These are phyloP conservation scores for Diospyros lotus DNA, from an alignment of 148 eudicot species.

Conservation along the genomic window DNA sequence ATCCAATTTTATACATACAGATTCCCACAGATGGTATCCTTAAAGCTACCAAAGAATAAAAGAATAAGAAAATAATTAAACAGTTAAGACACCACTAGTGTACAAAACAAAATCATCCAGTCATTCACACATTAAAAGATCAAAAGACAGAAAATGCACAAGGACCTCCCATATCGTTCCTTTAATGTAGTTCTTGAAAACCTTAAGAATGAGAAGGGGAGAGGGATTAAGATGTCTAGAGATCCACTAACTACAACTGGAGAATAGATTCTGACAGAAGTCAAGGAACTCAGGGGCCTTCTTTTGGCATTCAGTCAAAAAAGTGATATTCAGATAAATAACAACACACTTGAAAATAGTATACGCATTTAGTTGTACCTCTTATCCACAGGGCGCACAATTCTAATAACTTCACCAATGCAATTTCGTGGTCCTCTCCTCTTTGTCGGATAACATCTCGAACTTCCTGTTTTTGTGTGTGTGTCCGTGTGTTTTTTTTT, in stretches of 20 bases:
- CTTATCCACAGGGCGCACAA: conserved; percentile 28
- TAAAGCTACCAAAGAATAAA: not conserved
- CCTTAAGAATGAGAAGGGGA: not conserved
- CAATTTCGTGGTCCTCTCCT: conserved; percentile 47
- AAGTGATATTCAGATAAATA: not conserved
- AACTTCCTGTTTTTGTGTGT: conserved; percentile 27
- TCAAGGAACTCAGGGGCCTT: not conserved
- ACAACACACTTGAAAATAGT: not conserved
- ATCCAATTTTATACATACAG: not conserved
- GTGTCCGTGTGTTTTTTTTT: no score
- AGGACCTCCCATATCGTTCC: not conserved
- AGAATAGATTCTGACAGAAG: not conserved
- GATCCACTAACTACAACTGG: not conserved
- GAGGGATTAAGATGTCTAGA: not conserved
- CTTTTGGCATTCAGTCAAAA: not conserved
- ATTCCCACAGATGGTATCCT: not conserved
- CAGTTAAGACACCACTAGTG: not conserved
- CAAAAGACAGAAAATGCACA: not conserved
- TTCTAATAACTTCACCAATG: conserved; percentile 72
- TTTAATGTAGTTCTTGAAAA: not conserved
- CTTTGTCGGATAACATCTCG: conserved; percentile 20
- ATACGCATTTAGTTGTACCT: conserved; percentile 35
- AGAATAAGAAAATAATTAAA: not conserved
- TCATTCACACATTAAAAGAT: not conserved
- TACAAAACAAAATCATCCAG: not conserved